phyloP scores from a whole-genome alignment of 139 green algal genomes.

The Desmodesmus armatus region DNA sequence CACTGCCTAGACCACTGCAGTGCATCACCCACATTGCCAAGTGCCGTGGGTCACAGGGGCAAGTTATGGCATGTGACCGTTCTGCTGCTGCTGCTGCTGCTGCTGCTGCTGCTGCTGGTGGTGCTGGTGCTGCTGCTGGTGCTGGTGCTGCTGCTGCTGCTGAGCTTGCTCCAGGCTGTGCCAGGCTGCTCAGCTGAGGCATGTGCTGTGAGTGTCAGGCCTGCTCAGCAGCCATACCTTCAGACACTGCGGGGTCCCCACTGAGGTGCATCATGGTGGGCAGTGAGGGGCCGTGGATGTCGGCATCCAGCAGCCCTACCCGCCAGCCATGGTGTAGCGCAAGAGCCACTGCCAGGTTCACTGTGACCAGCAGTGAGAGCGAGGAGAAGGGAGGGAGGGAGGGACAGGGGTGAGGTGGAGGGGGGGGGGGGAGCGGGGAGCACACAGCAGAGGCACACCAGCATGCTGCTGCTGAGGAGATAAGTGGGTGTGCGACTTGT shows the following conservation, averaged over 20 bases:
- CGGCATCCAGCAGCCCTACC: slow-evolving; percentile 93
- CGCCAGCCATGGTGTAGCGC: slow-evolving; percentile 66
- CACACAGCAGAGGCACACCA: too few relatives aligned
- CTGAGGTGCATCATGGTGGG: slow-evolving; percentile 87
- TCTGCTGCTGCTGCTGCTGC: not conserved
- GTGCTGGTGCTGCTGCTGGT: slow-evolving; percentile 19
- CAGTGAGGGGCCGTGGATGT: slow-evolving; percentile 93
- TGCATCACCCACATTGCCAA: too few relatives aligned
- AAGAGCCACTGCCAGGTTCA: slow-evolving; percentile 90
- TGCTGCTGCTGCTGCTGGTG: not conserved
- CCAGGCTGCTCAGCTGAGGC: not conserved
- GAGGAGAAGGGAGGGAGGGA: too few relatives aligned
- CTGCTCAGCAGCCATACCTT: not conserved
- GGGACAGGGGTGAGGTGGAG: too few relatives aligned
- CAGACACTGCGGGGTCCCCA: slow-evolving; percentile 48
- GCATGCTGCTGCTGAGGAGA: too few relatives aligned
- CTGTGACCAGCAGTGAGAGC: too few relatives aligned
- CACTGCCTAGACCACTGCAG: too few relatives aligned
- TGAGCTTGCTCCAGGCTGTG: not conserved
- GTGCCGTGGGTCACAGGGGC: too few relatives aligned
- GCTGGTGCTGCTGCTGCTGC: slow-evolving; percentile 36
- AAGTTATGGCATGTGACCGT: too few relatives aligned
- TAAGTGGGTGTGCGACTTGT: too few relatives aligned
- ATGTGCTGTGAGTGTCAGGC: not conserved
- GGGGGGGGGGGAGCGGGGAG: too few relatives aligned